Evolutionary conservation across 805 yeast genomes (phyloP).

Genomic region (Metschnikowia aberdeeniae): DNA sequence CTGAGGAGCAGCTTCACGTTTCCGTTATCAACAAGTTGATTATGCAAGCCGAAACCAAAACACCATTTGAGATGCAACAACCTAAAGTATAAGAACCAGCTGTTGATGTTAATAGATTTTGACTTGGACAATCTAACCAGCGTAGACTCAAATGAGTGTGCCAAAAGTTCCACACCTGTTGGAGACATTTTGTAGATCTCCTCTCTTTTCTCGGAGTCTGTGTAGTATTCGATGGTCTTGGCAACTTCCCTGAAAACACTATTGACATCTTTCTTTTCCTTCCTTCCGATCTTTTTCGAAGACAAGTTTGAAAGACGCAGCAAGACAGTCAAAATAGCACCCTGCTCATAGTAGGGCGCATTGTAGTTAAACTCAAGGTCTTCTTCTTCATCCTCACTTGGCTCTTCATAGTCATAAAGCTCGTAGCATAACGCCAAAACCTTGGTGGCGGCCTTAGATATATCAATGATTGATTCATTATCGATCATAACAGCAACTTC

Average conservation of each 20-base stretch:
- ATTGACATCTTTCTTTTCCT: conserved; percentile 56
- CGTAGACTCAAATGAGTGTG: conserved; percentile 29
- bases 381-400: conserved; percentile 34
- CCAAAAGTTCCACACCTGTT: conserved; percentile 31
- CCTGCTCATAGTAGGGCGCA: conserved; percentile 53
- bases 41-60: conserved; percentile 49
- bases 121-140: conserved; percentile 43
- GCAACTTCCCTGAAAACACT: conserved; percentile 58
- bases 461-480: conserved; percentile 37
- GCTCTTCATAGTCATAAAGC: conserved; percentile 41
- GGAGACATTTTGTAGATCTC: conserved; percentile 35
- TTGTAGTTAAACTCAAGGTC: conserved; percentile 43
- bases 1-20: conserved; percentile 33
- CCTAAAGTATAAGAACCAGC: conserved; percentile 49
- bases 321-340: conserved; percentile 39
- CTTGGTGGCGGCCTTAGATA: conserved; percentile 53
- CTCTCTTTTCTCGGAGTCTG: conserved; percentile 30
- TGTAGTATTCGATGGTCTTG: conserved; percentile 42
- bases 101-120: conserved; percentile 43
- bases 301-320: conserved; percentile 47
- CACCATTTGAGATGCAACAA: conserved; percentile 48
- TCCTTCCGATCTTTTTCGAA: conserved; percentile 55
- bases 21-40: conserved; percentile 41
- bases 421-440: conserved; percentile 56
- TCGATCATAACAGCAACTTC: conserved; percentile 42